These are phyloP conservation scores for Xerophyta viscosa DNA, from an alignment of 106 monocot species.

Conservation along the genomic window DNA sequence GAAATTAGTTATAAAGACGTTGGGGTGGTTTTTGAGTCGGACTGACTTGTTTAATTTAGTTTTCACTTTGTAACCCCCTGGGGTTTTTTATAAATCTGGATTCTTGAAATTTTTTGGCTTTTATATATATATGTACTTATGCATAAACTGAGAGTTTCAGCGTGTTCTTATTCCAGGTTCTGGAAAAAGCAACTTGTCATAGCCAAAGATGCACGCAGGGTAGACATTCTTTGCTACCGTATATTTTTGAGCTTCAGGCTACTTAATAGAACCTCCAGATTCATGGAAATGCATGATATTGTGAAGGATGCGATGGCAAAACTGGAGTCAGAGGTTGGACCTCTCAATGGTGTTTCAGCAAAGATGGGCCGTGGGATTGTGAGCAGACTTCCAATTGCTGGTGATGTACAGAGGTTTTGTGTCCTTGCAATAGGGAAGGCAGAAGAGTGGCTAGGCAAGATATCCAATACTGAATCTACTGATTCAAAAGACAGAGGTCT, in stretches of 20 bases:
- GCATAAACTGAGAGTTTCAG: too few species aligned
- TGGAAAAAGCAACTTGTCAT: slow-evolving; percentile 81
- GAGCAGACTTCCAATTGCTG: slow-evolving; percentile 67
- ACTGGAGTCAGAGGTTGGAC: slow-evolving; percentile 83
- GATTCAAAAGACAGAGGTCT: slow-evolving; percentile 29
- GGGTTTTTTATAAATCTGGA: too few species aligned
- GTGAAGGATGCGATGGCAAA: slow-evolving; percentile 56
- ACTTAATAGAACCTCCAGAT: slow-evolving; percentile 58
- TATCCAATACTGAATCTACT: slow-evolving; percentile 8
- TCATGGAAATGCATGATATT: slow-evolving; percentile 63
- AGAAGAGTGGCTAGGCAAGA: slow-evolving; percentile 38
- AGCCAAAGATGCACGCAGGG: slow-evolving; percentile 80
- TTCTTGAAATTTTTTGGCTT: too few species aligned
- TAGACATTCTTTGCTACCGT: slow-evolving; percentile 80
- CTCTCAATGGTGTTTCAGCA: slow-evolving; percentile 67
- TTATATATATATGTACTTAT: too few species aligned
- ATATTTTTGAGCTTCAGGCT: slow-evolving; percentile 70
- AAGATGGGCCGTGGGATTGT: slow-evolving; percentile 87
- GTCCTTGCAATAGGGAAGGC: slow-evolving; percentile 57
- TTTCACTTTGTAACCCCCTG: too few species aligned
- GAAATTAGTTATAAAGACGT: too few species aligned
- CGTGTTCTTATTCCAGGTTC: too few species aligned
- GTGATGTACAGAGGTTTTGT: slow-evolving; percentile 76
- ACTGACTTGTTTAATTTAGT: too few species aligned
- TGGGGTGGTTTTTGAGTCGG: too few species aligned